Percentiles rank a stretch among this genome's conserved stretches.
Evolutionary conservation across 176 grass and related monocot species (phyloP).

Genomic region (sorghum (Sorghum bicolor)): DNA sequence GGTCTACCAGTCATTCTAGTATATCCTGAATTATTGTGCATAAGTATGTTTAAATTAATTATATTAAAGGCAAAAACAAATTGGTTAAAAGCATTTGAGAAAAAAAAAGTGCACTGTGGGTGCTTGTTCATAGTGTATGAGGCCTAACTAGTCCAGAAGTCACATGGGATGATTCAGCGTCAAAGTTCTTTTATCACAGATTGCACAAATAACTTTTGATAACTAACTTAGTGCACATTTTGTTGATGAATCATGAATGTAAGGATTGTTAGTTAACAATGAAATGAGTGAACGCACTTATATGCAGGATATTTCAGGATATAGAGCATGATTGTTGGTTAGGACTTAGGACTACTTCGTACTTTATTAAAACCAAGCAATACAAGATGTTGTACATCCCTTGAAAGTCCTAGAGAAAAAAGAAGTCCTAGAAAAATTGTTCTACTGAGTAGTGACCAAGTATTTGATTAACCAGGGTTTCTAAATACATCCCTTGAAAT

Average conservation of each 20-base stretch:
- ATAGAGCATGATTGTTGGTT: neutral
- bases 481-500: neutral
- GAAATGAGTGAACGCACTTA: neutral
- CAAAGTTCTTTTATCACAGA: neutral
- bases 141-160: neutral
- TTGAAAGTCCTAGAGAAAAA: neutral
- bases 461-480: neutral
- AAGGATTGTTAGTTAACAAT: neutral
- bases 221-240: neutral
- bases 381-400: neutral
- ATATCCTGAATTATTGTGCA: neutral
- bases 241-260: neutral
- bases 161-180: neutral
- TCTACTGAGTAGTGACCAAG: neutral
- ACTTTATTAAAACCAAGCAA: neutral
- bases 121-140: neutral
- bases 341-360: neutral
- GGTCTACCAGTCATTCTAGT: neutral
- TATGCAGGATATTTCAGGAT: neutral
- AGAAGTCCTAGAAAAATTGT: neutral
- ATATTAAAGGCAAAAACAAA: neutral
- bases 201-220: neutral
- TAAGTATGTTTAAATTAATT: neutral
- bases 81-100: neutral
- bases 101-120: neutral